Conservation (phyloP, 805 yeast species). For the Starmerella asiatica region DNA sequence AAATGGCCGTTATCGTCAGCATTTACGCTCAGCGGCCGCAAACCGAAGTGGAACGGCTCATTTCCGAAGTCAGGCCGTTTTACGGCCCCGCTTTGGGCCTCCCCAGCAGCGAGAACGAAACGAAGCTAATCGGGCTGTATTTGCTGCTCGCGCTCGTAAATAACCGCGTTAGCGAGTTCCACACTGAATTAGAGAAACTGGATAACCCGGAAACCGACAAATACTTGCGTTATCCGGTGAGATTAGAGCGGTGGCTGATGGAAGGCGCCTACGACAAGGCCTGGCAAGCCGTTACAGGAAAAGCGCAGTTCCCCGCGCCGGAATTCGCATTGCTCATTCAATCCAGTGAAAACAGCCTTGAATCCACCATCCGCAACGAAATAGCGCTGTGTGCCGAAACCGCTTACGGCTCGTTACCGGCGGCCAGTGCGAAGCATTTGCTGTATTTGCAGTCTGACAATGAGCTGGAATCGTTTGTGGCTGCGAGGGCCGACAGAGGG, state of each 20-base stretch:
- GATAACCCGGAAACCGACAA: conserved; percentile 52
- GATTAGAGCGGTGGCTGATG: conserved; percentile 84
- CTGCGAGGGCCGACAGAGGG: conserved; percentile 32
- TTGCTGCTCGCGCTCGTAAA: conserved; percentile 64
- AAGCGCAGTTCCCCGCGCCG: conserved; percentile 37
- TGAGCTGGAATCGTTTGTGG: conserved; percentile 41
- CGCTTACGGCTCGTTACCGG: conserved; percentile 63
- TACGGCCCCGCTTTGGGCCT: conserved; percentile 36
- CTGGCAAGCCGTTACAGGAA: conserved; percentile 57
- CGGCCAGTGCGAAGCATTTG: conserved; percentile 68
- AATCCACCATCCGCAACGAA: conserved; percentile 69
- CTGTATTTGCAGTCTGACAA: conserved; percentile 53
- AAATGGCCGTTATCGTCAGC: conserved; percentile 73
- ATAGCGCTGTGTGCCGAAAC: conserved; percentile 72
- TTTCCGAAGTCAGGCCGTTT: conserved; percentile 64
- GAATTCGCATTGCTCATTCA: conserved; percentile 72
- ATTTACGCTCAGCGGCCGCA: conserved; percentile 46
- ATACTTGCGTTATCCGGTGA: conserved; percentile 69
- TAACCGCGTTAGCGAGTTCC: conserved; percentile 77
- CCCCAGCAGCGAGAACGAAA: conserved; percentile 45
- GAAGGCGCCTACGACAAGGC: conserved; percentile 94
- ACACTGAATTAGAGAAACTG: conserved; percentile 71
- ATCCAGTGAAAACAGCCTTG: conserved; percentile 33
- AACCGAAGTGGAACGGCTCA: conserved; percentile 54
- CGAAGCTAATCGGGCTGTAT: conserved; percentile 63